These are phyloP conservation scores for Psophocarpus tetragonolobus DNA, from an alignment of 306 rosid genomes.

Conservation along the genomic window DNA sequence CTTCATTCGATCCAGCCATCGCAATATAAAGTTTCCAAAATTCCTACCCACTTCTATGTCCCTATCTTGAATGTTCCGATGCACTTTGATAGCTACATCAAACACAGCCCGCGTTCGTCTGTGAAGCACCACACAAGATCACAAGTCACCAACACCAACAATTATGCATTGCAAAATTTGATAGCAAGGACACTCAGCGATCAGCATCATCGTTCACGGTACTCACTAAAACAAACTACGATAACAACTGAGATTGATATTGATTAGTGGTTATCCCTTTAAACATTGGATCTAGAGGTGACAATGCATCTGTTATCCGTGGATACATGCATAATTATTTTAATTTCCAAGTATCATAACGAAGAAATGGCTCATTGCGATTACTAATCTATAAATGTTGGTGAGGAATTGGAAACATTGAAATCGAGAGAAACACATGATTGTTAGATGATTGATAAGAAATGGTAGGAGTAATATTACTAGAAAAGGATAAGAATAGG, in stretches of 20 bases:
- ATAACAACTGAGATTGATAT: not conserved
- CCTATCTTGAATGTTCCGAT: conserved; percentile 74
- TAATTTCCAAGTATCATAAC: not conserved
- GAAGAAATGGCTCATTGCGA: not conserved
- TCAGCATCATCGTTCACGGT: not conserved
- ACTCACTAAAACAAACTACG: not conserved
- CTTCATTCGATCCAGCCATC: conserved; percentile 73
- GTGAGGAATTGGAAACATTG: not conserved
- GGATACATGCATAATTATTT: not conserved
- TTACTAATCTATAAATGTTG: not conserved
- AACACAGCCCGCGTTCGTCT: conserved; percentile 78
- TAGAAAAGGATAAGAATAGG: not conserved
- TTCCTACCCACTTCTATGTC: conserved; percentile 87
- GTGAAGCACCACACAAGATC: not conserved
- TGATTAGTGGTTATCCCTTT: not conserved
- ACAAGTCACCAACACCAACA: conserved; percentile 1
- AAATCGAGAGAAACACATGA: not conserved
- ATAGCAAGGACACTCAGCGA: not conserved
- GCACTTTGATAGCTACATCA: conserved; percentile 69
- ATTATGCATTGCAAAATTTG: not conserved
- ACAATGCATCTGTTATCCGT: not conserved
- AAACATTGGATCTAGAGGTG: not conserved
- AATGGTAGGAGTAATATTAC: too few species aligned
- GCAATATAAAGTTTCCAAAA: conserved; percentile 75
- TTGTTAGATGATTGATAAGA: not conserved